Evolutionary conservation across 495 filamentous ascomycete species (phyloP).

Genomic region (Wilcoxina mikolae): DNA sequence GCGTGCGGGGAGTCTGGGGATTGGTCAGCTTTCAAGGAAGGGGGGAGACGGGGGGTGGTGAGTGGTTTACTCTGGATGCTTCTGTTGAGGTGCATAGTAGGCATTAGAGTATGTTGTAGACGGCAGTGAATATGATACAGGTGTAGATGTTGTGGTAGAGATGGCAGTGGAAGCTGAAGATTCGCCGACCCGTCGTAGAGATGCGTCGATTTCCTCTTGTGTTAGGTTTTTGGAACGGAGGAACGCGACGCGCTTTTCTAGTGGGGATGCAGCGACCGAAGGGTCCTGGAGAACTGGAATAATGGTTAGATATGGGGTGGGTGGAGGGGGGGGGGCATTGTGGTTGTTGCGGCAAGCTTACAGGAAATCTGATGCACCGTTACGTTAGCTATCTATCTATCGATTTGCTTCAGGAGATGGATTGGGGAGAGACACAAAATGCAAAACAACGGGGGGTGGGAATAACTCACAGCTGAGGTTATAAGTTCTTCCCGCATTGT

Average conservation of each 20-base stretch:
- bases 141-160: slow-evolving; percentile 9
- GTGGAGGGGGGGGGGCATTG: slow-evolving; percentile 8
- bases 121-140: slow-evolving; percentile 28
- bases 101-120: slow-evolving; percentile 50
- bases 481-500: slow-evolving; percentile 72
- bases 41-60: neutral
- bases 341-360: slow-evolving; percentile 23
- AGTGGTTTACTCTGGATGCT: slow-evolving; percentile 21
- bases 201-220: slow-evolving; percentile 78
- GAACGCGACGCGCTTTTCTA: slow-evolving; percentile 85
- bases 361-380: slow-evolving; percentile 39
- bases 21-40: slow-evolving; percentile 16
- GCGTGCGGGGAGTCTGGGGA: slow-evolving; percentile 44
- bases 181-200: slow-evolving; percentile 59
- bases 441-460: neutral
- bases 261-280: slow-evolving; percentile 70
- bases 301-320: slow-evolving; percentile 7
- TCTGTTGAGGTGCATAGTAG: slow-evolving; percentile 46
- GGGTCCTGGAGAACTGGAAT: slow-evolving; percentile 81
- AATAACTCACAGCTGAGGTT: slow-evolving; percentile 53
- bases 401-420: neutral
- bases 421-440: neutral
- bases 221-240: slow-evolving; percentile 94
- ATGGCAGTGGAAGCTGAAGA: slow-evolving; percentile 29
- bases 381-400: slow-evolving; percentile 28